A percentile compares a stretch with the other conserved stretches of the same genome.
These are phyloP conservation scores for Persicaria maculosa DNA, from an alignment of 148 eudicot species.

Conservation along the genomic window DNA sequence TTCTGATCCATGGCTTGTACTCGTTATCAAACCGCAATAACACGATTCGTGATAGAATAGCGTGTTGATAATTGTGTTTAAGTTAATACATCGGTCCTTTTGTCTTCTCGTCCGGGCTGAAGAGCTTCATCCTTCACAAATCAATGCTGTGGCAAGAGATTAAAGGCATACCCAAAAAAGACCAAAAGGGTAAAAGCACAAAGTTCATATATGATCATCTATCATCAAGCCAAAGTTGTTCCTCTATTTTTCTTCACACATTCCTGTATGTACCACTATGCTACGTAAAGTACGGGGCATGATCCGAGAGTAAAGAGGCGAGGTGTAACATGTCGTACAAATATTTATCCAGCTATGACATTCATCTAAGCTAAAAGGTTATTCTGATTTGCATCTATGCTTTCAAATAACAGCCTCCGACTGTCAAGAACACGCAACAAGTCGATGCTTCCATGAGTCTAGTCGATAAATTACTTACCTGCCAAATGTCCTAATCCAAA, in stretches of 20 bases:
- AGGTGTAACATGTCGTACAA: neutral
- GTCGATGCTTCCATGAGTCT: neutral
- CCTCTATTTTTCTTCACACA: slow-evolving; percentile 5
- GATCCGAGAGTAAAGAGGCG: neutral
- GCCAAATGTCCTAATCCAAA: slow-evolving; percentile 1
- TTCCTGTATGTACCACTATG: slow-evolving; percentile 10
- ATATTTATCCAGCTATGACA: neutral
- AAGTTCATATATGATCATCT: neutral
- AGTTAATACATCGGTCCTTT: neutral
- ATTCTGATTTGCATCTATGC: slow-evolving; percentile 1
- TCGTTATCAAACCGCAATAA: slow-evolving; percentile 3
- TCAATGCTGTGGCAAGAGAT: neutral
- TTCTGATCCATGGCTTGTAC: neutral
- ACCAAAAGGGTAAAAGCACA: neutral
- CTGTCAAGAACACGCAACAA: slow-evolving; percentile 11
- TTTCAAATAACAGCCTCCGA: neutral
- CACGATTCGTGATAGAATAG: neutral
- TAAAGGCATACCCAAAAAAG: neutral
- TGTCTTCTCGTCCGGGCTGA: too few relatives aligned
- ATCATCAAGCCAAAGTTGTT: slow-evolving; percentile 7
- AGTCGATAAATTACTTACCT: neutral
- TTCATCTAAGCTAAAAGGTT: slow-evolving; percentile 2
- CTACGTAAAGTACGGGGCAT: neutral
- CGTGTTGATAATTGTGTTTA: neutral
- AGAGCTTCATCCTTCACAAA: neutral